Evolutionary conservation across 352 stramenopile species (phyloP).

Genomic region (Lagenidium giganteum): DNA sequence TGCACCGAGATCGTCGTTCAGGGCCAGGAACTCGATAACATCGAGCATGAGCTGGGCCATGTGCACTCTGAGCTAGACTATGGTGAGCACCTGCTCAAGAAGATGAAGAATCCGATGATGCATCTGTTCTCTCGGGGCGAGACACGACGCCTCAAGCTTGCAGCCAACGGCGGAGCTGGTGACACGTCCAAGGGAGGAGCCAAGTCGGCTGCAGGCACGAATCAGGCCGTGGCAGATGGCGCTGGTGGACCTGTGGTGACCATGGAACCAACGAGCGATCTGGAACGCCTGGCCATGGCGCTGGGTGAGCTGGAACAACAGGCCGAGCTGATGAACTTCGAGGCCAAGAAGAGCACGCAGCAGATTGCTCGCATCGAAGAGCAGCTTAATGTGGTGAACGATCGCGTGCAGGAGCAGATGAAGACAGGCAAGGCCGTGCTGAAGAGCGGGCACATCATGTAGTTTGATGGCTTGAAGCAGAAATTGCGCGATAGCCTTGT

Average conservation of each 20-base stretch:
- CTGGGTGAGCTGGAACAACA: slow-evolving; percentile 55
- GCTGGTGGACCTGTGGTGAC: slow-evolving; percentile 6
- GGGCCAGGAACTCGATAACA: slow-evolving; percentile 51
- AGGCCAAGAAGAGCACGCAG: slow-evolving; percentile 50
- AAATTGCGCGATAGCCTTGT: no score
- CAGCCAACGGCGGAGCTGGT: slow-evolving; percentile 15
- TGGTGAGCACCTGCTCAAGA: slow-evolving; percentile 51
- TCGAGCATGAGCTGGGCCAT: slow-evolving; percentile 40
- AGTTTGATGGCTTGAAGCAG: no score
- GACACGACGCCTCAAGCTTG: slow-evolving; percentile 12
- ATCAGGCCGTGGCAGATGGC: slow-evolving; percentile 7
- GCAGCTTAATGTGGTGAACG: slow-evolving; percentile 41
- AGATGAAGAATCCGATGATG: slow-evolving; percentile 46
- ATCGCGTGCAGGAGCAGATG: slow-evolving; percentile 53
- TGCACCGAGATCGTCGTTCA: slow-evolving; percentile 56
- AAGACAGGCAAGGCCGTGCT: no score
- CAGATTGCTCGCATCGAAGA: slow-evolving; percentile 59
- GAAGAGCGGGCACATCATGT: no score
- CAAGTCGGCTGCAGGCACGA: neutral
- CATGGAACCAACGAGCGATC: slow-evolving; percentile 23
- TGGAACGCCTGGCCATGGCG: slow-evolving; percentile 40
- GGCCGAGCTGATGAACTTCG: slow-evolving; percentile 36
- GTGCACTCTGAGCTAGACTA: slow-evolving; percentile 52
- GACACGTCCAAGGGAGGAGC: slow-evolving; percentile 15
- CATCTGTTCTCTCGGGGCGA: slow-evolving; percentile 43